Evolutionary conservation across 129 eudicot species (phyloP).

Genomic region (Escallonia rubra): DNA sequence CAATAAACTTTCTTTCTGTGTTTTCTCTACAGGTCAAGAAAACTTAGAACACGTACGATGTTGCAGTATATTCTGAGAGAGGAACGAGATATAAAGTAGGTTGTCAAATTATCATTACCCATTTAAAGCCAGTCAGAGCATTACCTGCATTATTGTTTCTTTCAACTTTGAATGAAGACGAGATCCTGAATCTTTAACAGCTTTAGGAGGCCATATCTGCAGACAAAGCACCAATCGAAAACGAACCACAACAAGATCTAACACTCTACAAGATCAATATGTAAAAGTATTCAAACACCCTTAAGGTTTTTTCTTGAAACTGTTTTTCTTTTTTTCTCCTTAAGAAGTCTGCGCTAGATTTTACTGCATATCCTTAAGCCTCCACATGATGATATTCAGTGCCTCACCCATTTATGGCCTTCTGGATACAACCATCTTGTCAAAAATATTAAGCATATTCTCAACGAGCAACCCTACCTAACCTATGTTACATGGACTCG

Average conservation of each 20-base stretch:
- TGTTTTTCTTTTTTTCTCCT: too few species aligned
- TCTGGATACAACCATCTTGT: too few species aligned
- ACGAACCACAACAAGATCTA: background rate
- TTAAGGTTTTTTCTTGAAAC: background rate
- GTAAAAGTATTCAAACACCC: background rate
- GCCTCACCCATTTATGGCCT: too few species aligned
- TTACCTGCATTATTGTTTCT: slow-evolving; percentile 81
- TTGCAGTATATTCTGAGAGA: too few species aligned
- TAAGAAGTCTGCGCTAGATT: too few species aligned
- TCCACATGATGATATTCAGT: too few species aligned
- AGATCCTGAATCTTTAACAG: slow-evolving; percentile 93
- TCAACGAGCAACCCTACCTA: background rate
- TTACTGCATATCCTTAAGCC: too few species aligned
- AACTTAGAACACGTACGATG: background rate
- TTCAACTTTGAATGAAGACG: slow-evolving; percentile 76
- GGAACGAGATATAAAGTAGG: too few species aligned
- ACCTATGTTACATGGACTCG: too few species aligned
- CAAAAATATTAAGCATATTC: background rate
- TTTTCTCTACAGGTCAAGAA: background rate
- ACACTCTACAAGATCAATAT: background rate
- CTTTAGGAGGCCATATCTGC: slow-evolving; percentile 99
- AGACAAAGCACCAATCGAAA: slow-evolving; percentile 10
- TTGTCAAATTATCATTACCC: background rate
- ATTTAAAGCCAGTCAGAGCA: slow-evolving; percentile 1
- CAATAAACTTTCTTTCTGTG: background rate